Conservation (phyloP, 495 filamentous ascomycete genomes). For the Filosporella fistucella region DNA sequence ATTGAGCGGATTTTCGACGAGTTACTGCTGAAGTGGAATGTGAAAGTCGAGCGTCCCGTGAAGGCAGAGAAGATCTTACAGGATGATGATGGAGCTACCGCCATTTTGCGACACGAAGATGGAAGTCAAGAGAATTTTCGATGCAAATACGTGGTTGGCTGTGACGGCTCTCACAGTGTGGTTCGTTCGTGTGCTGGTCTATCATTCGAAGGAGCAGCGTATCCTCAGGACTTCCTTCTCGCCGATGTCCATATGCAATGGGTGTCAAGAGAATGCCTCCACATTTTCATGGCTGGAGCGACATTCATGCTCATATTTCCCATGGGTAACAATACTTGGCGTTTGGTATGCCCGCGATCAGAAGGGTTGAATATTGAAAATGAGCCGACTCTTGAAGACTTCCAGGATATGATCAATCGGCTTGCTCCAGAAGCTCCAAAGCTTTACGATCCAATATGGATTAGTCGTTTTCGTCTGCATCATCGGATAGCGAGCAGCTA, state of each 20-base stretch:
- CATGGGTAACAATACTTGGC: constrained; percentile 22
- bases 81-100: constrained; percentile 30
- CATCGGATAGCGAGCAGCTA: constrained; percentile 17
- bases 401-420: neutral
- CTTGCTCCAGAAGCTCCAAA: constrained; percentile 4
- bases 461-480: constrained; percentile 16
- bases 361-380: neutral
- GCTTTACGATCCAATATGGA: constrained; percentile 12
- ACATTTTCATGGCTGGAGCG: constrained; percentile 20
- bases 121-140: constrained; percentile 24
- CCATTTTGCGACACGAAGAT: constrained; percentile 19
- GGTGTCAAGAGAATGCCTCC: constrained; percentile 25
- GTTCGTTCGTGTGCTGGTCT: constrained; percentile 35
- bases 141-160: constrained; percentile 38
- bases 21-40: constrained; percentile 27
- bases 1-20: constrained; percentile 37
- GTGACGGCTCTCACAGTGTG: constrained; percentile 39
- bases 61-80: constrained; percentile 30
- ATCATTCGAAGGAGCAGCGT: constrained; percentile 36
- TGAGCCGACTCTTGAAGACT: constrained; percentile 9
- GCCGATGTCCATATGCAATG: constrained; percentile 34
- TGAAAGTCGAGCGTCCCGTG: constrained; percentile 31
- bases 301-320: constrained; percentile 30
- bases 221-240: constrained; percentile 39
- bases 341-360: constrained; percentile 25